Conservation (phyloP, 2,329 filamentous ascomycete species). For the Corniculantispora saksenae region DNA sequence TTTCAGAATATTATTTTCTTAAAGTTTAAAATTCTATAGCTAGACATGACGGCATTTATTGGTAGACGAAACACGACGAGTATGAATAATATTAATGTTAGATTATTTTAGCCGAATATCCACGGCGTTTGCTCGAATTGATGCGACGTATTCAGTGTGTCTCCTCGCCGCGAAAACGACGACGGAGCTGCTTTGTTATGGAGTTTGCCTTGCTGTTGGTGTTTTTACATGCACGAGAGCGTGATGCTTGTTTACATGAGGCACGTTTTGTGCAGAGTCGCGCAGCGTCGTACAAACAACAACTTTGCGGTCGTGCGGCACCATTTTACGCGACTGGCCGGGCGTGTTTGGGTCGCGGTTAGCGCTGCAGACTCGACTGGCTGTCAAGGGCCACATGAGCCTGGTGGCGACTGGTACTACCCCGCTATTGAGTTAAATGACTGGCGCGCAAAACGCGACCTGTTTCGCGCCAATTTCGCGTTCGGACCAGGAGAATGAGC, state of each 20-base stretch:
- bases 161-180: background rate
- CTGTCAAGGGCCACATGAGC: background rate
- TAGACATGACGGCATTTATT: slow-evolving; percentile 12
- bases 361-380: background rate
- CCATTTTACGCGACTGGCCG: background rate
- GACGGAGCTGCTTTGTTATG: background rate
- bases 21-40: background rate
- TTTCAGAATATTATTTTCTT: background rate
- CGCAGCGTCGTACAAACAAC: background rate
- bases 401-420: background rate
- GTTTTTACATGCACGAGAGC: background rate
- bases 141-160: background rate
- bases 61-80: slow-evolving; percentile 4
- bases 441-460: slow-evolving; percentile 11
- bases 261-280: background rate
- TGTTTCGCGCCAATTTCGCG: slow-evolving; percentile 12
- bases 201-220: no score
- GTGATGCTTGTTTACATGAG: background rate
- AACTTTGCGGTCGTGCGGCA: background rate
- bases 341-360: background rate
- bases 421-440: slow-evolving; percentile 11
- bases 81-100: slow-evolving; percentile 4
- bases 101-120: no score
- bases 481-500: background rate
- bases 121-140: no score